phyloP scores from a whole-genome alignment of 805 yeast genomes.

The Wickerhamiella sergipiensis region DNA sequence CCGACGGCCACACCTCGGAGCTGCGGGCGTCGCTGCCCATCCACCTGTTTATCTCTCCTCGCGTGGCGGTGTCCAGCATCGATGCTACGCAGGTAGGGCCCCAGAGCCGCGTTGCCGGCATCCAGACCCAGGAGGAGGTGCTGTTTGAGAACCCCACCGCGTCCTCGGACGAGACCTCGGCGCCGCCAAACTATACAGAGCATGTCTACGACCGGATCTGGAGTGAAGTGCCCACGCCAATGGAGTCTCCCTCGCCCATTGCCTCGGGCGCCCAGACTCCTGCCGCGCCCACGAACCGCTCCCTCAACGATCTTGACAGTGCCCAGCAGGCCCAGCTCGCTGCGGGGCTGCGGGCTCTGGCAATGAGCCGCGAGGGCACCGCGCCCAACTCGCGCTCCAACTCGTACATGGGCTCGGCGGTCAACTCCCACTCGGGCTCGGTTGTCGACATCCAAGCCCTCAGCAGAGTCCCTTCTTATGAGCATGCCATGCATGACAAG shows the following conservation, averaged over 20 bases:
- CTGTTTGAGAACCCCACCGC: neutral
- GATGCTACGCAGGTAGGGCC: slow-evolving; percentile 48
- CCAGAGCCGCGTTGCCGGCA: slow-evolving; percentile 7
- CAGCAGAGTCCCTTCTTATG: slow-evolving; percentile 73
- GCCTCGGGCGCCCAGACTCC: slow-evolving; percentile 27
- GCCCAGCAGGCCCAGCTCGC: slow-evolving; percentile 26
- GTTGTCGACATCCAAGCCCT: slow-evolving; percentile 29
- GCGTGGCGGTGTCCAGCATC: slow-evolving; percentile 53
- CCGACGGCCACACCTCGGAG: slow-evolving; percentile 89
- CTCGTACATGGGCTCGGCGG: slow-evolving; percentile 39
- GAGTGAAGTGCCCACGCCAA: slow-evolving; percentile 40
- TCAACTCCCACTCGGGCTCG: slow-evolving; percentile 32
- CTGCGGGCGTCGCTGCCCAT: slow-evolving; percentile 82
- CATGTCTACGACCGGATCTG: slow-evolving; percentile 73
- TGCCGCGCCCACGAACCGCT: slow-evolving; percentile 14
- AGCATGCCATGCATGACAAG: slow-evolving; percentile 51
- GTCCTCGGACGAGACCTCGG: slow-evolving; percentile 24
- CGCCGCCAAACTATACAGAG: slow-evolving; percentile 77
- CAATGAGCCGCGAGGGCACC: slow-evolving; percentile 20
- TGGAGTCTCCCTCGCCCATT: slow-evolving; percentile 26
- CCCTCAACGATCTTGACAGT: slow-evolving; percentile 20
- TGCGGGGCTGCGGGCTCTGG: slow-evolving; percentile 28
- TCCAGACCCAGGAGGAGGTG: slow-evolving; percentile 7
- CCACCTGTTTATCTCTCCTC: slow-evolving; percentile 63
- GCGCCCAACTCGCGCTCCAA: slow-evolving; percentile 1